Base-by-base conservation (phyloP, 306 rosid species). In the Dryas octopetala region DNA sequence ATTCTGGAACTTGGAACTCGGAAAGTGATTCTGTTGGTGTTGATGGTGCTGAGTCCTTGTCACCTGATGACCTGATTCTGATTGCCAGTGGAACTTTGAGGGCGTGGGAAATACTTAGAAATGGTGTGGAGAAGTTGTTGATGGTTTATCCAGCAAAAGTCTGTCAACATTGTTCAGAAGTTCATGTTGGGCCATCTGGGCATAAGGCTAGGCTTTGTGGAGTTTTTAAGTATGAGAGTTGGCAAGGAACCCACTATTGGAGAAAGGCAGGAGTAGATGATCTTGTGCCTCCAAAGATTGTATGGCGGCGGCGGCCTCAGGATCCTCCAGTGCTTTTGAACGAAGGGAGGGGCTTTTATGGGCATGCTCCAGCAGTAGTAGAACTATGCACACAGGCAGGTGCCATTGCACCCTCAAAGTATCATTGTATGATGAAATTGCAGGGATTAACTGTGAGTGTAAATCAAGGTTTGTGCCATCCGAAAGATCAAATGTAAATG, bases 141-240 rank as follows among this genome's bases (percentile, higher is more conserved):
- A 66, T 87, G 78, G 95, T 79, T 76, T 87, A 94, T 87, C 90
- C 96, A 15, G 82, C 82, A 43, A 94, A 94, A 83, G 95, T 94
- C 75, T 94, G 96, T 82, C 88, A 90, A 80, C 52, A 86, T 77
- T 94, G 96, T 87, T 88, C 93, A 9, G 88, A 94, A 83, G 93
- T 94, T 81, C 98, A 91, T 69, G 81, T 90, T 77, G 97, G 99
- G 78, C 97, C 88, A 7, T 90, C 97, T 45, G 99, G 98, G 51
- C 97, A 92, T 79, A 82, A 76, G 86, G 96, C 93, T 67, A 85
- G 93, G 83, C 91, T 88, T 14, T 89, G 97, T 78, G 98, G 93
- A 44, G 84, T 95, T 60, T 92, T 95, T 62, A 88, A 85, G 90
- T 90, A 86, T 74, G 92, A 92, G 88, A 85, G 88, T 71, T 85